Percentiles rank a stretch among this genome's conserved stretches.
Evolutionary conservation across 2,329 filamentous ascomycete species (phyloP).

Genomic region (Phialophora tarda): DNA sequence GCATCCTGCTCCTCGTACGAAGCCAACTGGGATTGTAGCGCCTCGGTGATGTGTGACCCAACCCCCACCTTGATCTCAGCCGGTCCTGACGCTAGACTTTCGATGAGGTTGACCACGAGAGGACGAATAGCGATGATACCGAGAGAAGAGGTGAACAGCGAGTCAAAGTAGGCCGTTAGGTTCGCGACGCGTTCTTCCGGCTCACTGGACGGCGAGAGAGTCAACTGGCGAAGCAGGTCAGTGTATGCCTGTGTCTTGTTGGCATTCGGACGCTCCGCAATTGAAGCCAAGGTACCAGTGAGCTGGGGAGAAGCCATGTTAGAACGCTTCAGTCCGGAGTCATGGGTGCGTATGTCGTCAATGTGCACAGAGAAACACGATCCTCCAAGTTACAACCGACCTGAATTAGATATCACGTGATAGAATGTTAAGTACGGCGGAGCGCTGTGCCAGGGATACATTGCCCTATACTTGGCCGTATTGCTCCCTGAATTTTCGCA

Average conservation of each 20-base stretch:
- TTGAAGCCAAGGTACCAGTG: conserved; percentile 56
- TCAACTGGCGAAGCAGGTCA: conserved; percentile 62
- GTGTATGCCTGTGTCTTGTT: conserved; percentile 64
- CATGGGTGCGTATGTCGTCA: not conserved
- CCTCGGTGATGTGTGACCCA: conserved; percentile 72
- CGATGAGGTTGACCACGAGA: conserved; percentile 73
- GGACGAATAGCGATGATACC: conserved; percentile 77
- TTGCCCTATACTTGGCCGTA: not conserved
- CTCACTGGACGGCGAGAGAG: conserved; percentile 51
- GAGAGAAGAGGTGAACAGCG: conserved; percentile 71
- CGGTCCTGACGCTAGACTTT: conserved; percentile 61
- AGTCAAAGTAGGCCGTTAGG: conserved; percentile 63
- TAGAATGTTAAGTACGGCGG: not conserved
- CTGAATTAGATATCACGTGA: not conserved
- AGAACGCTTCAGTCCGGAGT: not conserved
- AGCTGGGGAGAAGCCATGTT: conserved; percentile 59
- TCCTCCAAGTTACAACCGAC: too few relatives aligned
- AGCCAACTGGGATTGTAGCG: conserved; percentile 69
- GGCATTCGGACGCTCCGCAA: conserved; percentile 48
- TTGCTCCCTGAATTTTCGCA: conserved; percentile 24
- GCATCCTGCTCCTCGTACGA: conserved; percentile 87
- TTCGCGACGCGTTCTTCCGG: conserved; percentile 37
- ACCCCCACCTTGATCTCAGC: conserved; percentile 73
- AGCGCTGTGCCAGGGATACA: not conserved
- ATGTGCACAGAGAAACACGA: not conserved